Base-by-base conservation (phyloP, 805 yeast genomes). In the Saccharomycopsis microspora region DNA sequence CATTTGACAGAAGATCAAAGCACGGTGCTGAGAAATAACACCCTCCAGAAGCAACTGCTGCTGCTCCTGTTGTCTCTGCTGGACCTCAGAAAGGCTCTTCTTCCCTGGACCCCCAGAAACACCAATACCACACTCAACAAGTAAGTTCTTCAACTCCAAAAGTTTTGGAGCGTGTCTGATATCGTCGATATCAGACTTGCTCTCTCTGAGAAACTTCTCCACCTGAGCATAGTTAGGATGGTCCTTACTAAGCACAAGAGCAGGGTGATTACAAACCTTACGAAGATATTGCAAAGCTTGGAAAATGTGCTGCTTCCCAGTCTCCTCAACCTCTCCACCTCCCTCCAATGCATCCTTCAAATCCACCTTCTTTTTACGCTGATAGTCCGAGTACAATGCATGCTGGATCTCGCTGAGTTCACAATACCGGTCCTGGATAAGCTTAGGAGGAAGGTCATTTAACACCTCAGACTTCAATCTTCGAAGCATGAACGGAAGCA, bases 221-320 rank as follows among this genome's bases (percentile, higher is more conserved):
- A 86, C 85, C 56, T 82, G 85, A 4, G 64, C 65, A 57, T 73
- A 82, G 60, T 85, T 87, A 2, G 97, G 97, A 66, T 88, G 97
- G 48, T 74, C 75, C 4, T 84, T 79, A 9, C 85, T 78, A 46
- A 90, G 65, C 6, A 93, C 97, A 51, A 93, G 74, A 3, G 95
- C 82, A 4, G 98, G 98, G 65, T 93, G 97, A 58, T 94, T 94
- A 67, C 98, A 93, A 47, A 93, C 70, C 63, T 93, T 93, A 55
- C 98, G 76, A 96, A 93, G 87, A 62, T 93, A 93, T 63, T 93
- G 97, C 58, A 93, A 73, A 0, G 96, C 97, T 62, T 93, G 97
- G 81, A 93, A 93, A 52, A 94, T 86, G 62, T 94, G 98, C 50
- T 88, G 88, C 60, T 88, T 87, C 35, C 74, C 75, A 45, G 72